These are phyloP conservation scores for Paraphaeosphaeria minitans DNA, from an alignment of 2,329 filamentous ascomycete species.

Conservation along the genomic window DNA sequence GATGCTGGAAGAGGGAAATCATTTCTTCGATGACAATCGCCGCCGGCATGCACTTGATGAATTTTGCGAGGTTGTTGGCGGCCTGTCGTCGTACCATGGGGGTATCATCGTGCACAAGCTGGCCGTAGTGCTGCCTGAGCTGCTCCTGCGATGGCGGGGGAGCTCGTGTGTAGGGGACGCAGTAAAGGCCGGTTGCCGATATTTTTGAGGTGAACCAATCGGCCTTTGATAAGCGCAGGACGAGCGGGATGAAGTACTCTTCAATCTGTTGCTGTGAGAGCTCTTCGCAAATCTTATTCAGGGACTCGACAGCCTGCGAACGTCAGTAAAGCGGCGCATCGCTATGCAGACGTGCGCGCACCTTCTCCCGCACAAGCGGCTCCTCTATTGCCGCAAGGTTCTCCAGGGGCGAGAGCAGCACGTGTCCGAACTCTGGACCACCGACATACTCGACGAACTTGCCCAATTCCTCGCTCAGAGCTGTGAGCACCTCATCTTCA, in stretches of 20 bases:
- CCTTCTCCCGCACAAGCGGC: slow-evolving; percentile 96
- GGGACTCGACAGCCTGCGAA: slow-evolving; percentile 87
- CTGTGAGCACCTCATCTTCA: slow-evolving; percentile 97
- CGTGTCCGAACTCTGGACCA: slow-evolving; percentile 89
- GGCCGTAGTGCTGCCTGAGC: slow-evolving; percentile 87
- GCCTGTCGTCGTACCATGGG: slow-evolving; percentile 98
- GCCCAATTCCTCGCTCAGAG: slow-evolving; percentile 94
- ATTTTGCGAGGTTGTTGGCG: slow-evolving; percentile 94
- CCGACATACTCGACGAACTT: slow-evolving; percentile 98
- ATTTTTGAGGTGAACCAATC: slow-evolving; percentile 99
- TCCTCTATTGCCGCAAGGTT: slow-evolving; percentile 98
- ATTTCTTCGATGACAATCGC: slow-evolving; percentile 95
- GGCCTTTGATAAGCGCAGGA: slow-evolving; percentile 94
- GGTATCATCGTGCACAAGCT: slow-evolving; percentile 96
- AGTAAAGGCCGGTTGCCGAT: slow-evolving; percentile 94
- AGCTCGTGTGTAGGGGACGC: slow-evolving; percentile 89
- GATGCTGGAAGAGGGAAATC: slow-evolving; percentile 97
- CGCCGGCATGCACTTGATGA: slow-evolving; percentile 95
- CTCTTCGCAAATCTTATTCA: slow-evolving; percentile 98
- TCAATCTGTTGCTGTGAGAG: slow-evolving; percentile 92
- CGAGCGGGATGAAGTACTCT: slow-evolving; percentile 95
- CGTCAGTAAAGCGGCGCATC: slow-evolving; percentile 34
- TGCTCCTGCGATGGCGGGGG: slow-evolving; percentile 86
- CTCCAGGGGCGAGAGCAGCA: slow-evolving; percentile 94
- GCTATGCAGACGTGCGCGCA: slow-evolving; percentile 54